A percentile compares a stretch with the other conserved stretches of the same genome.
phyloP scores from a whole-genome alignment of 352 stramenopile species.

The Phytophthora uliginosa region DNA sequence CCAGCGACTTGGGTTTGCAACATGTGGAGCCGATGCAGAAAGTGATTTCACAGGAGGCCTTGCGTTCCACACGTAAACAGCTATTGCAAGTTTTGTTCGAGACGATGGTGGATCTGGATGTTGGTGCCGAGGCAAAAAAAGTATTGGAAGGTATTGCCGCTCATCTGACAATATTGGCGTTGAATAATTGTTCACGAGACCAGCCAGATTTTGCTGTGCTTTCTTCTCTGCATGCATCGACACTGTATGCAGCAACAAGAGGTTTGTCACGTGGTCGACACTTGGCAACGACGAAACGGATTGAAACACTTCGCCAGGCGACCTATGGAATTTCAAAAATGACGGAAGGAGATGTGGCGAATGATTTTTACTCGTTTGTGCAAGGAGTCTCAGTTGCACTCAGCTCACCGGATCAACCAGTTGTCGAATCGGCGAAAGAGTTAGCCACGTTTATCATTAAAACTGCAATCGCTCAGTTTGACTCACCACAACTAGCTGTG shows the following conservation, averaged over 20 bases:
- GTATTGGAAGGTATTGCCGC: conserved; percentile 64
- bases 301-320: conserved; percentile 82
- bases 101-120: conserved; percentile 79
- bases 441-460: conserved; percentile 68
- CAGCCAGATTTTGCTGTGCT: conserved; percentile 76
- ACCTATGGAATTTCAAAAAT: conserved; percentile 78
- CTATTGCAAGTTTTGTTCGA: conserved; percentile 79
- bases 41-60: conserved; percentile 63
- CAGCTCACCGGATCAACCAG: conserved; percentile 65
- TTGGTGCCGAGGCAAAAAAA: conserved; percentile 63
- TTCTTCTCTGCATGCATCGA: conserved; percentile 77
- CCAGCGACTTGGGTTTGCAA: conserved; percentile 16
- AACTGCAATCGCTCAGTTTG: conserved; percentile 50
- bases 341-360: conserved; percentile 53
- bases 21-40: conserved; percentile 49
- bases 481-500: conserved; percentile 46
- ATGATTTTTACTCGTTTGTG: conserved; percentile 77
- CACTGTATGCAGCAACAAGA: conserved; percentile 78
- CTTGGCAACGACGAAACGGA: conserved; percentile 82
- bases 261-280: conserved; percentile 83
- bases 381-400: conserved; percentile 70
- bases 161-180: conserved; percentile 65
- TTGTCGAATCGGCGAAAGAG: conserved; percentile 67
- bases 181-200: conserved; percentile 63
- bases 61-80: conserved; percentile 56